Base-by-base conservation (phyloP, 2,329 filamentous ascomycete genomes). In the Cordyceps pruinosa region DNA sequence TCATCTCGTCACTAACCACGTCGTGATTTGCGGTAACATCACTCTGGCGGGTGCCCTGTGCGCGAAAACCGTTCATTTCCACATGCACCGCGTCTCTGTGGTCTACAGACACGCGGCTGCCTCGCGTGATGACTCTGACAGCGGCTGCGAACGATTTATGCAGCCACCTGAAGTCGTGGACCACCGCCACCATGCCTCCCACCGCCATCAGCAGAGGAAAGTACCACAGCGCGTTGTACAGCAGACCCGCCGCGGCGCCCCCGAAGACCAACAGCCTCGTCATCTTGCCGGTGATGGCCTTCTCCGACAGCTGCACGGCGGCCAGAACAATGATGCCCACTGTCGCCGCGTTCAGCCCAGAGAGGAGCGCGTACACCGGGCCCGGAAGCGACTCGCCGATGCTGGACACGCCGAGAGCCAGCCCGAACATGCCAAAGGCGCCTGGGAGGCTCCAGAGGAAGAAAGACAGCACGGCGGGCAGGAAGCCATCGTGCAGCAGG, bases 141-240 rank as follows among this genome's bases (percentile, higher is more conserved):
- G 35, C 50, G 1, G 32, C 58, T 25, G 26, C 34, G 19, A 45
- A 35, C 21, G 63, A 64, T 0, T 71, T 66, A n/a, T 79, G 75
- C 7, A 80, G 63, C 70, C 78, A 78, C 42, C 75, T 73, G 44
- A 71, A 73, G 68, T 89, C 86, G 73, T 81, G 84, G 0, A 80
- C 54, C 0, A 83, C 67, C 0, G 82, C 80, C 0, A 70, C 68
- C 1, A 77, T 12, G 0, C 86, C 87, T 0, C 78, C 81, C 1
- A 75, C 61, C 0, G 79, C 62, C 69, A 90, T 85, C 5, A 90
- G 66, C 0, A 82, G 64, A 0, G 88, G 88, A 46, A 89, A 90
- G 62, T 88, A 91, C 88, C 88, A 91, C 0, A 90, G 70, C 0
- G 86, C 81, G 50, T 84, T 89, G 63, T 90, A 90, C 49, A 87